Base-by-base conservation (phyloP, 2,329 filamentous ascomycete genomes). In the Cryphonectria carpinicola region DNA sequence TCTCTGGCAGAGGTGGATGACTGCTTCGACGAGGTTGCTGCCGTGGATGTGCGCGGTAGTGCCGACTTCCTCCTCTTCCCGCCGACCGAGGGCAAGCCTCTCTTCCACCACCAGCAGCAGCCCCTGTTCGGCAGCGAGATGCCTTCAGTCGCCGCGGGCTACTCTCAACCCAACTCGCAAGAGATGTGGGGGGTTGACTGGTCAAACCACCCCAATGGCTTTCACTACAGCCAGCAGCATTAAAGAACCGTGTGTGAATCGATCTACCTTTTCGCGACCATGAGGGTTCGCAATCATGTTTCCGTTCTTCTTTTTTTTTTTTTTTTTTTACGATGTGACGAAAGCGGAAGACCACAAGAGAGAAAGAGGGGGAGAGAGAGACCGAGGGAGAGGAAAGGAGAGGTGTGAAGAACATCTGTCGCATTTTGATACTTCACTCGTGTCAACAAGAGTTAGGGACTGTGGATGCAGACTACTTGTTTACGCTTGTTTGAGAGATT, bases 1-100 rank as follows among this genome's bases (percentile, higher is more conserved):
- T 90, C 90, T 0, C 79, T 89, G 71, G 82, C 83, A 25, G 86
- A 88, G 35, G 84, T 89, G 37, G 91, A 94, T 72, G 91, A 93
- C 76, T 87, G 86, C 54, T 92, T 89, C 74, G 87, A 88, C 56
- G 89, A 90, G 41, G 82, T 82, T 49, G 77, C 81, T 49, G 77
- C 81, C 4, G 76, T 77, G 39, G 80, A 82, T 43, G 81, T 78
- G 13, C 81, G 83, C 35, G 81, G 82, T n/a, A 81, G 79, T 14
- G 62, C 69, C n/a, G 91, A 93, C 78, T 94, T 93, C 75, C 86
- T 87, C 25, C 84, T 94, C 22, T 93, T 87, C 76, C 85, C 86
- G 2, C 67, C 78, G 22, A 76, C 76, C 46, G 77, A 81, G 66
- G 78, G 79, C 67, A 86, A 87, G 76, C 73, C 43, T 10, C 81